These are phyloP conservation scores for Pinguiococcus pyrenoidosus DNA, from an alignment of 108 stramenopile genomes.

Conservation along the genomic window DNA sequence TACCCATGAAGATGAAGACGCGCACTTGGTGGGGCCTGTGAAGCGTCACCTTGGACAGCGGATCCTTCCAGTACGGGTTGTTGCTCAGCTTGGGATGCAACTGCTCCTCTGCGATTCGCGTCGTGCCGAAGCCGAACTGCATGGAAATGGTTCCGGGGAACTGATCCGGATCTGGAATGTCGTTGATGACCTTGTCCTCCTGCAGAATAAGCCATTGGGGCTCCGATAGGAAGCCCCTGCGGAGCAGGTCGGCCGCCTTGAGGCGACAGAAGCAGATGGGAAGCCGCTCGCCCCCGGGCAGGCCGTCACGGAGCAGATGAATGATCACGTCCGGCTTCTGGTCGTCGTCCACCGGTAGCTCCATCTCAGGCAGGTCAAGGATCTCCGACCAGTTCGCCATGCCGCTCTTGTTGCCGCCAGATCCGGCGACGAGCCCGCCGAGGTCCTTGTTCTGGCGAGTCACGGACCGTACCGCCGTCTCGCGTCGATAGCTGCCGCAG, in stretches of 20 bases:
- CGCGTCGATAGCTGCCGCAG: no score
- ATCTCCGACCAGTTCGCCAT: constrained; percentile 12
- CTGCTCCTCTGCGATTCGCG: constrained; percentile 9
- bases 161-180: constrained; percentile 14
- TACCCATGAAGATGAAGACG: constrained; percentile 33
- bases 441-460: no score
- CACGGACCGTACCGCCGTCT: no score
- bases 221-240: neutral
- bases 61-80: no score
- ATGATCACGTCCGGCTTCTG: constrained; percentile 40
- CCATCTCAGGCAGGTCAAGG: neutral
- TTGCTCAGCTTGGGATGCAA: neutral
- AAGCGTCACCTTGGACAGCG: no score
- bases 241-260: constrained; percentile 3
- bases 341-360: constrained; percentile 15
- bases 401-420: constrained; percentile 21
- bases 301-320: constrained; percentile 16
- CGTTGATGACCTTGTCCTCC: constrained; percentile 32
- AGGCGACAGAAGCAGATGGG: neutral
- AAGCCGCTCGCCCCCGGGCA: neutral
- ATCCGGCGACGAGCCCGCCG: no score
- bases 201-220: constrained; percentile 28
- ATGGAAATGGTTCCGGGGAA: constrained; percentile 40
- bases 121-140: constrained; percentile 29
- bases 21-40: constrained; percentile 16